These are phyloP conservation scores for Cystoisospora suis DNA, from an alignment of 169 alveolate genomes.

Conservation along the genomic window DNA sequence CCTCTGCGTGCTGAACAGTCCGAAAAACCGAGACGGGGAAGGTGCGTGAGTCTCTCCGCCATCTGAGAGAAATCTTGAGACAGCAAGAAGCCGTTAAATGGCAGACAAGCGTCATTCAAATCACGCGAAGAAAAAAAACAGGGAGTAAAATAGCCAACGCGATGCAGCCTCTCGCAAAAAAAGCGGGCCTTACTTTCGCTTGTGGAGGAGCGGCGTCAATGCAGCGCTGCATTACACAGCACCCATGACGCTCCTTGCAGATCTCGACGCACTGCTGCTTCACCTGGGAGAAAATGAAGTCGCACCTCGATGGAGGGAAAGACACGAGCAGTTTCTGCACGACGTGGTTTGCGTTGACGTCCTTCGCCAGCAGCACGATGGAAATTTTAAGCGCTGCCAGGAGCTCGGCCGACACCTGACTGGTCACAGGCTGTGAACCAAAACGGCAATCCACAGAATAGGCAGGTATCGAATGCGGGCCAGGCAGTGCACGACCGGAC, in stretches of 20 bases:
- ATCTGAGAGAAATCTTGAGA: too few relatives aligned
- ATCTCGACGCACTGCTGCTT: slow-evolving; percentile 79
- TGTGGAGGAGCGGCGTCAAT: slow-evolving; percentile 86
- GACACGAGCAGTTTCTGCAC: slow-evolving; percentile 84
- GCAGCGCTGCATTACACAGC: slow-evolving; percentile 95
- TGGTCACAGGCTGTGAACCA: background rate
- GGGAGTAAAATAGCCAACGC: too few relatives aligned
- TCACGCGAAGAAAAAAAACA: too few relatives aligned
- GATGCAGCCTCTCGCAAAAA: too few relatives aligned
- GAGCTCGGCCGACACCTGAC: slow-evolving; percentile 21
- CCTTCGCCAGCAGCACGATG: slow-evolving; percentile 80
- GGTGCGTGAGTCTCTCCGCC: too few relatives aligned
- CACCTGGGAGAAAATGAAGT: slow-evolving; percentile 85
- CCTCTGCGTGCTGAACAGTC: too few relatives aligned
- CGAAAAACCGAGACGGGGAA: too few relatives aligned
- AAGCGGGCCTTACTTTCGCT: slow-evolving; percentile 72
- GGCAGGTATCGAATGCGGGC: background rate
- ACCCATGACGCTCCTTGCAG: slow-evolving; percentile 92
- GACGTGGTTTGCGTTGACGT: slow-evolving; percentile 93
- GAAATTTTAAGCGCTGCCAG: slow-evolving; percentile 66
- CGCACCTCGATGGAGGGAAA: slow-evolving; percentile 79
- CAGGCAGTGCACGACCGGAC: too few relatives aligned
- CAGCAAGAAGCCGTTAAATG: too few relatives aligned
- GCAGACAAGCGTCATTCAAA: too few relatives aligned
- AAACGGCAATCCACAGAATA: background rate